A percentile compares a stretch with the other conserved stretches of the same genome.
Evolutionary conservation across 495 filamentous ascomycete genomes (phyloP).

Genomic region (Podospora sp.): DNA sequence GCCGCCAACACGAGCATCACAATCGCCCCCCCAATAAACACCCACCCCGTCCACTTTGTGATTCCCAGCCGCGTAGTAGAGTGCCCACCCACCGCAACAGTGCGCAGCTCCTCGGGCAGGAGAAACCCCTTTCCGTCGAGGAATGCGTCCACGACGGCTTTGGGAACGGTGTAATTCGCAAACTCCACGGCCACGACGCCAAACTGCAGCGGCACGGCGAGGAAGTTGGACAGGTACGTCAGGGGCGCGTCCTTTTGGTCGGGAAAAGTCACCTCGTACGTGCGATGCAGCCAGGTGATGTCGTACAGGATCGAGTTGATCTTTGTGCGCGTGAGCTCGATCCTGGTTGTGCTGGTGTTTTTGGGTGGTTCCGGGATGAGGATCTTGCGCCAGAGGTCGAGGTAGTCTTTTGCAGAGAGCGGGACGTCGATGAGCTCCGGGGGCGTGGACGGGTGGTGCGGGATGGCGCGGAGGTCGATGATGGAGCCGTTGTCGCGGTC

Average conservation of each 20-base stretch:
- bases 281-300: conserved; percentile 26
- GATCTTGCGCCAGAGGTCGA: conserved; percentile 1
- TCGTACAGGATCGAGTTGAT: conserved; percentile 22
- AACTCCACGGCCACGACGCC: conserved; percentile 22
- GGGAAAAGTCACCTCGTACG: conserved; percentile 19
- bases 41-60: conserved; percentile 22
- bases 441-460: not conserved
- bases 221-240: conserved; percentile 27
- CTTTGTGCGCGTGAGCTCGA: not conserved
- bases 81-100: conserved; percentile 14
- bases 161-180: conserved; percentile 18
- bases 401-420: conserved; percentile 10
- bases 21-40: conserved; percentile 21
- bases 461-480: conserved; percentile 5
- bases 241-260: conserved; percentile 18
- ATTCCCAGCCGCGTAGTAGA: conserved; percentile 20
- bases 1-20: conserved; percentile 34
- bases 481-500: conserved; percentile 24
- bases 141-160: not conserved
- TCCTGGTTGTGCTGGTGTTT: not conserved
- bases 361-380: too few species aligned
- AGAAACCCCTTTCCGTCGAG: not conserved
- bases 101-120: conserved; percentile 15
- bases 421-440: not conserved
- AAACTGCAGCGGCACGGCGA: conserved; percentile 28